Conservation (phyloP, 768 basidiomycete genomes). For the Panellus pusillus region DNA sequence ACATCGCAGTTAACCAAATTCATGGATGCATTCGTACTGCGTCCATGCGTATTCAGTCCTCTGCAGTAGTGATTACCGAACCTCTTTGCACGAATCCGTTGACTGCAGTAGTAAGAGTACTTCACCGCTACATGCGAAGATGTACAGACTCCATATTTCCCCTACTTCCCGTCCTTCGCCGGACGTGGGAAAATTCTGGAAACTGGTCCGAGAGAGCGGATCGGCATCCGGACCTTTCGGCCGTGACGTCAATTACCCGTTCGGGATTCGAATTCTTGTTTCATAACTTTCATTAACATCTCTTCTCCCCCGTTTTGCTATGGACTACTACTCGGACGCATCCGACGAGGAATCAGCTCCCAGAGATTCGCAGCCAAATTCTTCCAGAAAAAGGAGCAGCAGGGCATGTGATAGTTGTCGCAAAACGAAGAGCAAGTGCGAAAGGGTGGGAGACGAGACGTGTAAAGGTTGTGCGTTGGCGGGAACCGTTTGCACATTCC, state of each 20-base stretch:
- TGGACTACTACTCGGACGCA: slow-evolving; percentile 61
- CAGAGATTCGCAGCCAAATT: slow-evolving; percentile 39
- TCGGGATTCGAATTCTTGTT: slow-evolving; percentile 1
- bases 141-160: too few species aligned
- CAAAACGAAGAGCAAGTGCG: slow-evolving; percentile 79
- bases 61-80: slow-evolving; percentile 54
- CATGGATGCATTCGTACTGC: slow-evolving; percentile 87
- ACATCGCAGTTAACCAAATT: slow-evolving; percentile 82
- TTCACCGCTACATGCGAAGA: neutral
- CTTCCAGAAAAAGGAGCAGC: slow-evolving; percentile 61
- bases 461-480: slow-evolving; percentile 67
- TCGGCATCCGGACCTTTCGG: neutral
- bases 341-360: slow-evolving; percentile 56
- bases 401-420: slow-evolving; percentile 32
- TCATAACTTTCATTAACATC: slow-evolving; percentile 22
- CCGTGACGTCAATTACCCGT: neutral
- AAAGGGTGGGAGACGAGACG: slow-evolving; percentile 49
- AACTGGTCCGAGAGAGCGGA: too few species aligned
- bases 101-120: too few species aligned
- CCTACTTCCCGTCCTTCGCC: too few species aligned
- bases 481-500: slow-evolving; percentile 65
- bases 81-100: too few species aligned
- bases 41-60: slow-evolving; percentile 80
- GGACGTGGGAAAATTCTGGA: neutral
- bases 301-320: slow-evolving; percentile 26